These are phyloP conservation scores for Penicillium roqueforti DNA, from an alignment of 495 filamentous ascomycete genomes.

Conservation along the genomic window DNA sequence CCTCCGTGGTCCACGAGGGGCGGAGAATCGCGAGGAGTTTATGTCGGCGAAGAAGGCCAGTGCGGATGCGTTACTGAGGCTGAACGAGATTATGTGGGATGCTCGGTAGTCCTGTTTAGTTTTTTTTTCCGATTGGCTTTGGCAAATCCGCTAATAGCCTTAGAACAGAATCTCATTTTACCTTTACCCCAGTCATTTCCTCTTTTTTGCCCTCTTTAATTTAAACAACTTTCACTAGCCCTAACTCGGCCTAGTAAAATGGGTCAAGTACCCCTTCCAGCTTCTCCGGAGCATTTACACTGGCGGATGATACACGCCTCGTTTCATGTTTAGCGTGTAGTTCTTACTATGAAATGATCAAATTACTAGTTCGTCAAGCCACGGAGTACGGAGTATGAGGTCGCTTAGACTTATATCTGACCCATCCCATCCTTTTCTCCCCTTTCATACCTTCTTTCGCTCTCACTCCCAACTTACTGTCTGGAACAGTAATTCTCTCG, in stretches of 20 bases:
- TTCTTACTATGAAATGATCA: constrained; percentile 11
- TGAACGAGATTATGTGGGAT: constrained; percentile 81
- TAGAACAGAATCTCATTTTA: constrained; percentile 1
- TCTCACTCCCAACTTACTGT: constrained; percentile 17
- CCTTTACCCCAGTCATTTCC: neutral
- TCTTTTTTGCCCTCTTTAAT: constrained; percentile 12
- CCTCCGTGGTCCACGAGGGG: constrained; percentile 49
- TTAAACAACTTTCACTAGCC: constrained; percentile 18
- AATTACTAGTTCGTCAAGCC: constrained; percentile 1
- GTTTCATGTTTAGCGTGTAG: constrained; percentile 31
- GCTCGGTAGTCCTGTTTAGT: constrained; percentile 29
- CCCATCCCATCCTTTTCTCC: constrained; percentile 1
- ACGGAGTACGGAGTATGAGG: neutral
- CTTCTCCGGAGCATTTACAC: constrained; percentile 15
- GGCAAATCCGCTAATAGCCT: neutral
- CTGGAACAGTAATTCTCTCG: constrained; percentile 24
- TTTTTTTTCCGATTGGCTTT: neutral
- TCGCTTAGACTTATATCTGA: neutral
- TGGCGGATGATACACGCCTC: constrained; percentile 19
- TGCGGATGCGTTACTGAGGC: constrained; percentile 66
- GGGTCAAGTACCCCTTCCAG: constrained; percentile 13
- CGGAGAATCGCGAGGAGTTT: constrained; percentile 67
- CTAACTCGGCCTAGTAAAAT: constrained; percentile 9
- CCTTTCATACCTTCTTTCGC: constrained; percentile 8
- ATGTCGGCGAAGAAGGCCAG: constrained; percentile 68